These are phyloP conservation scores for Darksidea phi DNA, from an alignment of 495 filamentous ascomycete genomes.

Conservation along the genomic window DNA sequence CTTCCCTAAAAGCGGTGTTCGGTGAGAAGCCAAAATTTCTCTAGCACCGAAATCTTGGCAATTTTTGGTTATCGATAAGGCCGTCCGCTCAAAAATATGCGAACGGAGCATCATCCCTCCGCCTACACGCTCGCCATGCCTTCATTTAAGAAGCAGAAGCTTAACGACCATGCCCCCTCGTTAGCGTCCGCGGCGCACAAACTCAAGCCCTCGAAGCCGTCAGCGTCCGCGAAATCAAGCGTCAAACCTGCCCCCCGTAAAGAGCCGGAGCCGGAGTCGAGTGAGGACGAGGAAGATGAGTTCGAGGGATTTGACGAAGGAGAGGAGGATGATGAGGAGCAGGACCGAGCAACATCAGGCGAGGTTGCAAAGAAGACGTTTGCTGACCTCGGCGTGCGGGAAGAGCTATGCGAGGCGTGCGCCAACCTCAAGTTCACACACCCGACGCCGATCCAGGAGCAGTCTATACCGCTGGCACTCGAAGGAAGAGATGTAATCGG, in stretches of 20 bases:
- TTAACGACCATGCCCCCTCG: slow-evolving; percentile 8
- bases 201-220: slow-evolving; percentile 9
- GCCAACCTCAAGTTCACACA: slow-evolving; percentile 73
- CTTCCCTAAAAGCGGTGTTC: no score
- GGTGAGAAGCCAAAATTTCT: slow-evolving; percentile 5
- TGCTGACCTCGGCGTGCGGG: slow-evolving; percentile 82
- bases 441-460: slow-evolving; percentile 54
- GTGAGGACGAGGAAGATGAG: slow-evolving; percentile 21
- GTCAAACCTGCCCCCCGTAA: not conserved
- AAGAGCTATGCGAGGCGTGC: slow-evolving; percentile 85
- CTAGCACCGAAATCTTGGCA: slow-evolving; percentile 28
- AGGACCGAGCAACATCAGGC: slow-evolving; percentile 2
- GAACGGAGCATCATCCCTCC: not conserved
- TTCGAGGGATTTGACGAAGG: slow-evolving; percentile 25
- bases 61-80: slow-evolving; percentile 22
- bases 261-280: slow-evolving; percentile 10
- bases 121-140: slow-evolving; percentile 10
- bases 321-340: slow-evolving; percentile 3
- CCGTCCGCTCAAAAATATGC: slow-evolving; percentile 23
- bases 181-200: not conserved
- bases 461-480: slow-evolving; percentile 68
- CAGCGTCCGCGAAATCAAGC: not conserved
- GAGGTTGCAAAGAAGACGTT: slow-evolving; percentile 57
- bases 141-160: slow-evolving; percentile 30
- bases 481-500: slow-evolving; percentile 84